Evolutionary conservation across 306 rosid species (phyloP).

Genomic region (Cucumis hystrix): DNA sequence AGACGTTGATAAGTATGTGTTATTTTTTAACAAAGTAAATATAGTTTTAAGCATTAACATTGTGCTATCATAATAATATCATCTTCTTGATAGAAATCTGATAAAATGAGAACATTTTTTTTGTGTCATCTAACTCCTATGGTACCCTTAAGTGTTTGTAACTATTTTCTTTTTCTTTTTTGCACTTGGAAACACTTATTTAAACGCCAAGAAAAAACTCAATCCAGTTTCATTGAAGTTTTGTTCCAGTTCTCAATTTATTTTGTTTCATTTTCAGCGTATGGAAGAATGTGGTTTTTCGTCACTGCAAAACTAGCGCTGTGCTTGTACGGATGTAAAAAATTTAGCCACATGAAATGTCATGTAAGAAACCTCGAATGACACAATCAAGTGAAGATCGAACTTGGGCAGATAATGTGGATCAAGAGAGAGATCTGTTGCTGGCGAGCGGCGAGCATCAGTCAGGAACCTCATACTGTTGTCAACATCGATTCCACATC

Average conservation of each 20-base stretch:
- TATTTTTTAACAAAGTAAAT: background rate
- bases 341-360: background rate
- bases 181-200: no score
- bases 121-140: no score
- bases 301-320: background rate
- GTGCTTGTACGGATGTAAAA: background rate
- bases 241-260: background rate
- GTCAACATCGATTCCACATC: background rate
- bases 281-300: background rate
- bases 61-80: background rate
- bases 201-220: no score
- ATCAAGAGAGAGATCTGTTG: background rate
- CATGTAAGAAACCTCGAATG: background rate
- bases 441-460: background rate
- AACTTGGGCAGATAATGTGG: background rate
- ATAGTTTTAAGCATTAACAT: background rate
- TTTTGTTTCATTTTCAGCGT: background rate
- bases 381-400: background rate
- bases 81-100: background rate
- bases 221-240: background rate
- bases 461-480: background rate
- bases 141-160: no score
- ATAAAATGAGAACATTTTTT: no score
- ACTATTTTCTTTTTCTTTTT: no score
- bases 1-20: background rate